These are phyloP conservation scores for Penstemon barbatus DNA, from an alignment of 257 asterid species.

Conservation along the genomic window DNA sequence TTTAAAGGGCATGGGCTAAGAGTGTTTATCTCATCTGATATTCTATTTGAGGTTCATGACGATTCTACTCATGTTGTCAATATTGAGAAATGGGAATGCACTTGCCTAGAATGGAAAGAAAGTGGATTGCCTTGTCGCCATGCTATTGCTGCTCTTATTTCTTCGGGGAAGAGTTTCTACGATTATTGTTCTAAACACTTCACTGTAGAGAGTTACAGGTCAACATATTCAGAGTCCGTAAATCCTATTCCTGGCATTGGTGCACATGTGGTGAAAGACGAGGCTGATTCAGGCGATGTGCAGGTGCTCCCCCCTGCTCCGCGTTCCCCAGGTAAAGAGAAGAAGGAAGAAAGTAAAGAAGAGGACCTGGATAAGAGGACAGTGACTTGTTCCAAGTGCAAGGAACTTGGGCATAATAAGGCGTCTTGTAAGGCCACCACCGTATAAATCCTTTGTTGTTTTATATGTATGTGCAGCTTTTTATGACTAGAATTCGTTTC, in stretches of 20 bases:
- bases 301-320: conserved; percentile 77
- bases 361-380: conserved; percentile 77
- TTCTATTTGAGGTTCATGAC: conserved; percentile 82
- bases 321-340: conserved; percentile 34
- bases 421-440: conserved; percentile 71
- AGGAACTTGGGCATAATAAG: conserved; percentile 88
- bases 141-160: conserved; percentile 68
- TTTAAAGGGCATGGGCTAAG: conserved; percentile 54
- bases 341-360: conserved; percentile 48
- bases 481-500: no score
- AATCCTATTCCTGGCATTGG: conserved; percentile 54
- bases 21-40: conserved; percentile 75
- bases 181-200: conserved; percentile 65
- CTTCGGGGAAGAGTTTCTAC: conserved; percentile 48
- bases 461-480: conserved; percentile 1
- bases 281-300: conserved; percentile 38
- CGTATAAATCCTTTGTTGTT: conserved; percentile 15
- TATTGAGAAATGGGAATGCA: conserved; percentile 66
- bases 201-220: conserved; percentile 53
- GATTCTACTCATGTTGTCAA: conserved; percentile 76
- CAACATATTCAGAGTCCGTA: conserved; percentile 53
- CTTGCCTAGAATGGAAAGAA: conserved; percentile 79
- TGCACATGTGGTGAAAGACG: conserved; percentile 39
- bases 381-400: conserved; percentile 80
- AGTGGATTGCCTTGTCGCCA: conserved; percentile 72